phyloP scores from a whole-genome alignment of 345 rosid species.

The Hibiscus syriacus region DNA sequence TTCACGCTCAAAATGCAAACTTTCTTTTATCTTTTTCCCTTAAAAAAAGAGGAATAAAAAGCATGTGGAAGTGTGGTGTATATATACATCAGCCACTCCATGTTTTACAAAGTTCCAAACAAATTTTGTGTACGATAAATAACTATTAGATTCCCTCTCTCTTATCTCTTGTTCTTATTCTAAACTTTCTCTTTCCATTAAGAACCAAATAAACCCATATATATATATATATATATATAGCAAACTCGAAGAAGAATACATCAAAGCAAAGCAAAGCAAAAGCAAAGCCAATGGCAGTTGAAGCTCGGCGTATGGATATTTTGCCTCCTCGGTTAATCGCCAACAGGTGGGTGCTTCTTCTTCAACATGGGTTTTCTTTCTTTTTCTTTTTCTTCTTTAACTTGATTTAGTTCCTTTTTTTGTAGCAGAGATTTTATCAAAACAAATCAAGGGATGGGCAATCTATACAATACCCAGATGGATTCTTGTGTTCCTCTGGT shows the following conservation, averaged over 20 bases:
- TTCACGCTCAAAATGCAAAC: background rate
- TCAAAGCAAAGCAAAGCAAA: constrained; percentile 3
- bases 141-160: constrained; percentile 7
- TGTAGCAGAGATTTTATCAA: constrained; percentile 9
- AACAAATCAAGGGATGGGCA: constrained; percentile 23
- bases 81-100: background rate
- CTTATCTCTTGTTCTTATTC: background rate
- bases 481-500: constrained; percentile 19
- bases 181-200: too few relatives aligned
- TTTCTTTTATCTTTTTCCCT: background rate
- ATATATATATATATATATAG: background rate
- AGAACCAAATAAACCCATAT: too few relatives aligned
- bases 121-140: too few relatives aligned
- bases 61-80: background rate
- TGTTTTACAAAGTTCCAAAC: too few relatives aligned
- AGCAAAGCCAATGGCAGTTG: constrained; percentile 42
- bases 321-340: constrained; percentile 33
- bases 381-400: background rate
- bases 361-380: background rate
- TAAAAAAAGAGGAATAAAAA: background rate
- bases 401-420: too few relatives aligned
- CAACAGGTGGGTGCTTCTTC: constrained; percentile 20
- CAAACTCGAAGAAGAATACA: too few relatives aligned
- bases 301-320: constrained; percentile 40
- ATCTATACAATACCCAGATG: constrained; percentile 31